Base-by-base conservation (phyloP, 768 basidiomycete genomes). In the Kwoniella sp. region DNA sequence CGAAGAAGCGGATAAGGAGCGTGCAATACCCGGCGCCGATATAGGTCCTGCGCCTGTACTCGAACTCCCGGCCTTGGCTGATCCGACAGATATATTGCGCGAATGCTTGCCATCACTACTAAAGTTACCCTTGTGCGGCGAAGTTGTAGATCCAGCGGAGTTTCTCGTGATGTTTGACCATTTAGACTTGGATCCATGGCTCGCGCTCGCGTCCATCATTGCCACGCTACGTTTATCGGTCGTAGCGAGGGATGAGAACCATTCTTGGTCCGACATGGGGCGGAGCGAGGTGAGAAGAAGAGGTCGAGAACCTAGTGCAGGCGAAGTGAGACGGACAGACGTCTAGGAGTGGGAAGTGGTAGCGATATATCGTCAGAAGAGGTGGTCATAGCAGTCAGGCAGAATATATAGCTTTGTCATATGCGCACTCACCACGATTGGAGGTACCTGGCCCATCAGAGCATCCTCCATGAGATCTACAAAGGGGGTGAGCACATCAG, bases 401-500 rank as follows among this genome's bases (percentile, higher is more conserved):
- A n/a, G n/a, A n/a, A n/a, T n/a, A n/a, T n/a, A n/a, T n/a, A n/a
- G n/a, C n/a, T n/a, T n/a, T n/a, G n/a, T n/a, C n/a, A n/a, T n/a
- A n/a, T n/a, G n/a, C 25, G 54, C 17, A 69, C 74, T 69, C 52
- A 76, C 74, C 23, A 81, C 70, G 0, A 78, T 65, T 0, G 79
- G 78, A n/a, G 79, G 79, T 2, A 78, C 72, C 55, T 81, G 79
- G 22, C 68, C 64, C 11, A 74, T 63, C 29, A 82, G 62, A 1
- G 79, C 79, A 55, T 82, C 81, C 62, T 82, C 81, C 47, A 82
- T 60, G 1, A 82, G 69, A 63, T 82, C 81, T 25, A 82, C 75
- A 38, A 81, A 78, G 2, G 81, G 81, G 12, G 72, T 73, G 17
- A 81, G 67, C 11, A 81, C 65, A 51, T 81, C 79, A 7, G 77